phyloP scores from a whole-genome alignment of 176 grass and related monocot species.

The Carex littledalei region DNA sequence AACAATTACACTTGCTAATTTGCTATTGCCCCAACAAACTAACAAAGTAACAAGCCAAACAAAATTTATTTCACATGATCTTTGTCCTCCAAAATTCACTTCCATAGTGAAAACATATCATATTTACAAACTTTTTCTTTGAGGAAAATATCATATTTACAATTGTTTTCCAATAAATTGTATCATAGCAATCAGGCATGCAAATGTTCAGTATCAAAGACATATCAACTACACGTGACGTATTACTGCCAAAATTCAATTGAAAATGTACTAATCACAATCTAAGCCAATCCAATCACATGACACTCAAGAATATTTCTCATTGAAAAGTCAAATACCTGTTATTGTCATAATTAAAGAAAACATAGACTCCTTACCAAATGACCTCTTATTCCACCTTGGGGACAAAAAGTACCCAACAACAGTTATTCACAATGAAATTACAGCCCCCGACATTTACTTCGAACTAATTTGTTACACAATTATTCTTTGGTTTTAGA shows the following conservation, averaged over 20 bases:
- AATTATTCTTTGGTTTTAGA: constrained; percentile 27
- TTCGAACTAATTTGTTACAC: background rate
- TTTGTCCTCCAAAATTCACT: background rate
- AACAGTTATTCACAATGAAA: background rate
- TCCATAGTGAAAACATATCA: background rate
- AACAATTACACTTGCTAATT: no score
- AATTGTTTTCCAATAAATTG: background rate
- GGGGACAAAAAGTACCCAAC: background rate
- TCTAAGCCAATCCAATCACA: background rate
- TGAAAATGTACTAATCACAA: background rate
- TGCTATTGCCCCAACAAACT: background rate
- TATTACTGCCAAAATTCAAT: background rate
- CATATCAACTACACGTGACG: background rate
- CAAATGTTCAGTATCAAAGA: background rate
- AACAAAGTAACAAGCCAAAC: background rate
- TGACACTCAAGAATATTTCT: background rate
- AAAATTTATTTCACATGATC: background rate
- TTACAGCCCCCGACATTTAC: background rate
- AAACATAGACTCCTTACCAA: background rate
- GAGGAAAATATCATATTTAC: background rate
- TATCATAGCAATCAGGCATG: background rate
- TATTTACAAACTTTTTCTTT: no score
- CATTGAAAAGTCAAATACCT: background rate
- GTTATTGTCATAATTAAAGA: background rate
- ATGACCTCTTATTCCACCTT: background rate